Conservation (phyloP, 352 stramenopile genomes). For the Pythium utonaiense region DNA sequence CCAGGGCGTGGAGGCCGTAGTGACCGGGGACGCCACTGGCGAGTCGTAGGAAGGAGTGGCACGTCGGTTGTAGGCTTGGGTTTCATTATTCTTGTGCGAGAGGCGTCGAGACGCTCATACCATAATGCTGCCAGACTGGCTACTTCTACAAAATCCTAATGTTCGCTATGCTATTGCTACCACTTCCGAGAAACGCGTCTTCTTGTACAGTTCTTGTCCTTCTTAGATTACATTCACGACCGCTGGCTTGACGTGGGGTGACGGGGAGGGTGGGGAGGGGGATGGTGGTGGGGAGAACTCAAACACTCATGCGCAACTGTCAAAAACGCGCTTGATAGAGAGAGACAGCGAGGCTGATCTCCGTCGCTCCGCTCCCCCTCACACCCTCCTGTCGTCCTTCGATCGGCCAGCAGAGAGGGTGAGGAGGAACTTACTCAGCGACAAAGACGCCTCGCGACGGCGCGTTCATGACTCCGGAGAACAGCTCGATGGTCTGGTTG, state of each 20-base stretch:
- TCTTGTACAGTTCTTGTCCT: constrained; percentile 21
- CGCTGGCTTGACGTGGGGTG: neutral
- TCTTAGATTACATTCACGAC: constrained; percentile 25
- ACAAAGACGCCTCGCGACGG: constrained; percentile 64
- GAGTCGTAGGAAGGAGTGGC: neutral
- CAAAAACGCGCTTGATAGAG: constrained; percentile 8
- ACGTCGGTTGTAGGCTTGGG: neutral
- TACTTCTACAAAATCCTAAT: constrained; percentile 30
- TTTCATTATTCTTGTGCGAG: constrained; percentile 6
- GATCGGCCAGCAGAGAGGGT: constrained; percentile 1
- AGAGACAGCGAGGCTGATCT: neutral
- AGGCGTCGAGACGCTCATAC: constrained; percentile 13
- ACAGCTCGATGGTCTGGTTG: constrained; percentile 87
- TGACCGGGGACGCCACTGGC: too few species aligned
- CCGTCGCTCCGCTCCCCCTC: neutral
- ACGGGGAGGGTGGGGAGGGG: neutral
- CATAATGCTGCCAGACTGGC: constrained; percentile 9
- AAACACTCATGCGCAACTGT: constrained; percentile 4
- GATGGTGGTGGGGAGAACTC: neutral
- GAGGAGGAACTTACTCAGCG: constrained; percentile 41
- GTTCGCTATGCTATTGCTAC: constrained; percentile 27
- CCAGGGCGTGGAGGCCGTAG: neutral
- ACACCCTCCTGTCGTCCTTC: neutral
- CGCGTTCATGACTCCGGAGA: constrained; percentile 74
- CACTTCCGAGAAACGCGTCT: constrained; percentile 19